Conservation (phyloP, 768 basidiomycete genomes). For the Leccinum disarticulatum region DNA sequence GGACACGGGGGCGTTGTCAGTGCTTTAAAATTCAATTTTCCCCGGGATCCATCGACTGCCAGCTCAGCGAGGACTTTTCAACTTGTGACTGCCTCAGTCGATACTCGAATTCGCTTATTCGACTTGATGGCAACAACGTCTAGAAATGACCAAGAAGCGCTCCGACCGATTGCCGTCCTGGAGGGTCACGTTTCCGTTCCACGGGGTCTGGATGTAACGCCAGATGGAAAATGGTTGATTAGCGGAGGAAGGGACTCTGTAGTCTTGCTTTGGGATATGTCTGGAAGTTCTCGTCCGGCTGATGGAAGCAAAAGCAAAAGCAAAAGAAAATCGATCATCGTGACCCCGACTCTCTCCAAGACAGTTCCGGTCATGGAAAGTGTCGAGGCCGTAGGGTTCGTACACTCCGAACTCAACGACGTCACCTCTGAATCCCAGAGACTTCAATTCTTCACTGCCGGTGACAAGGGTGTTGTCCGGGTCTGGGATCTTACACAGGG, state of each 20-base stretch:
- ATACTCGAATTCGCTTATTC: conserved; percentile 90
- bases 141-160: conserved; percentile 52
- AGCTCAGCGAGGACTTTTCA: conserved; percentile 58
- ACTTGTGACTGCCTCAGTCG: conserved; percentile 88
- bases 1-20: conserved; percentile 98
- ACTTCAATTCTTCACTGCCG: conserved; percentile 83
- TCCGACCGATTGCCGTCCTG: conserved; percentile 75
- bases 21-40: conserved; percentile 83
- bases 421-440: conserved; percentile 34
- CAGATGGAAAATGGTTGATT: conserved; percentile 86
- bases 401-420: conserved; percentile 50
- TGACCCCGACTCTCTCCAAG: conserved; percentile 60
- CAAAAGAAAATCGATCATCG: conserved; percentile 46
- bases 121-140: conserved; percentile 71
- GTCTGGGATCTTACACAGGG: conserved; percentile 82
- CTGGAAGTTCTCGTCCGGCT: conserved; percentile 8
- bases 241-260: conserved; percentile 94
- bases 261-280: conserved; percentile 88
- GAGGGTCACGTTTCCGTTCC: conserved; percentile 97
- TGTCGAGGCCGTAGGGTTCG: conserved; percentile 81
- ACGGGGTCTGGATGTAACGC: conserved; percentile 80
- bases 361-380: conserved; percentile 85
- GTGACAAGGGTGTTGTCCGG: conserved; percentile 82
- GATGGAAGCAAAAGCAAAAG: conserved; percentile 26
- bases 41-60: conserved; percentile 54